Conservation (phyloP, 1,139 yeast genomes). For the Candida anutae region DNA sequence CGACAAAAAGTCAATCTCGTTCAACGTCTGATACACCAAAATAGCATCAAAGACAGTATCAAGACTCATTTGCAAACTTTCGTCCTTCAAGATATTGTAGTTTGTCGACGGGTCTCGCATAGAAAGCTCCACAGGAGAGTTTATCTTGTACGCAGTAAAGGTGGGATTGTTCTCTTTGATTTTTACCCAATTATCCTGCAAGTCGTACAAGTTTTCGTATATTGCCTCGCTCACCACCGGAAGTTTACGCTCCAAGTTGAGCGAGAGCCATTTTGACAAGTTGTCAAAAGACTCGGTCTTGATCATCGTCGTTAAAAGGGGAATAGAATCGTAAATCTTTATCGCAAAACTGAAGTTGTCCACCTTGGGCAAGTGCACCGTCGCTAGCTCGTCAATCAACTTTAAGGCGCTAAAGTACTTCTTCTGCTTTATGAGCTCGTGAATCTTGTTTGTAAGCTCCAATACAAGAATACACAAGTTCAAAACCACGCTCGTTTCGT, state of each 20-base stretch:
- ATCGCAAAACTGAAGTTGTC: conserved; percentile 72
- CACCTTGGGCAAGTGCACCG: conserved; percentile 61
- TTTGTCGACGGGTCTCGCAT: conserved; percentile 48
- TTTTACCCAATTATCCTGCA: conserved; percentile 53
- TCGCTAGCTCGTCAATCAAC: conserved; percentile 64
- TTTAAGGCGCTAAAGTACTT: conserved; percentile 84
- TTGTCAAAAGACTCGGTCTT: conserved; percentile 73
- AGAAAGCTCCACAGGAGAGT: conserved; percentile 78
- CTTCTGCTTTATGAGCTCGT: conserved; percentile 66
- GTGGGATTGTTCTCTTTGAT: conserved; percentile 23
- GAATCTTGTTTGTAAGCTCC: conserved; percentile 80
- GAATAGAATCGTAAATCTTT: conserved; percentile 66
- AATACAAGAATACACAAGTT: conserved; percentile 73
- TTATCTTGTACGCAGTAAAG: conserved; percentile 58
- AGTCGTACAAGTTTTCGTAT: conserved; percentile 44
- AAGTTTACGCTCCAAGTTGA: conserved; percentile 55
- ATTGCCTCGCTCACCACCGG: conserved; percentile 53
- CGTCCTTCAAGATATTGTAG: conserved; percentile 41
- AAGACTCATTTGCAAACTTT: conserved; percentile 44
- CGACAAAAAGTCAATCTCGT: conserved; percentile 53
- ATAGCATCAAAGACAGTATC: conserved; percentile 76
- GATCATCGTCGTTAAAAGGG: conserved; percentile 67
- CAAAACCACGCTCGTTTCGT: conserved; percentile 54
- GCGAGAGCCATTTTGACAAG: conserved; percentile 62
- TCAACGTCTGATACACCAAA: conserved; percentile 70